Evolutionary conservation across 1,139 yeast genomes (phyloP).

Genomic region (Blastobotrys malaysiensis): DNA sequence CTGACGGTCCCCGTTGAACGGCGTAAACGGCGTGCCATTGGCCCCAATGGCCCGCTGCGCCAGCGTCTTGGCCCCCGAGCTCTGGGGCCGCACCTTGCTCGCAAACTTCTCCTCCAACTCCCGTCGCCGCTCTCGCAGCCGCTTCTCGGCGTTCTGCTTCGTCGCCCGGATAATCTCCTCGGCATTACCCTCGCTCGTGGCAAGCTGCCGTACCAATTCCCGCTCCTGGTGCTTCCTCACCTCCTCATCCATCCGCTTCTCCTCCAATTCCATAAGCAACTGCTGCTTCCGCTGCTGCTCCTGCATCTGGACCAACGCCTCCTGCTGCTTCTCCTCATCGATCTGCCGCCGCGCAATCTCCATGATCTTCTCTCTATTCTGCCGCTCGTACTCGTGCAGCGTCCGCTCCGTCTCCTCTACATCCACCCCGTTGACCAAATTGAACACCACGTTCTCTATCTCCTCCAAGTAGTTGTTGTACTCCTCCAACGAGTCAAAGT

Average conservation of each 20-base stretch:
- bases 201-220: conserved; percentile 65
- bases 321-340: conserved; percentile 52
- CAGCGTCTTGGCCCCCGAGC: conserved; percentile 4
- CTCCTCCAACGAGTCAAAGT: conserved; percentile 54
- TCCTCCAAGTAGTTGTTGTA: conserved; percentile 78
- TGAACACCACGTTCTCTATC: conserved; percentile 75
- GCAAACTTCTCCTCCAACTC: conserved; percentile 24
- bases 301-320: conserved; percentile 66
- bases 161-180: conserved; percentile 38
- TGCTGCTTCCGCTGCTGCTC: conserved; percentile 47
- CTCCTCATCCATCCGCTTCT: conserved; percentile 34
- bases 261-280: conserved; percentile 33
- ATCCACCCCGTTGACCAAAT: conserved; percentile 65
- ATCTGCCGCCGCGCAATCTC: conserved; percentile 66
- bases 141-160: conserved; percentile 35
- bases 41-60: conserved; percentile 12
- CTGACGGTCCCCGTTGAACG: conserved; percentile 87
- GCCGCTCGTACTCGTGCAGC: conserved; percentile 65
- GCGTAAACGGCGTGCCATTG: conserved; percentile 68
- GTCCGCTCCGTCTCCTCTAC: conserved; percentile 66
- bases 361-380: conserved; percentile 68
- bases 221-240: conserved; percentile 50
- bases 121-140: conserved; percentile 19
- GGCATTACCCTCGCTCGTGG: conserved; percentile 45
- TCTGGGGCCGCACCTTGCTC: not conserved